phyloP scores from a whole-genome alignment of 257 asterid species.

The Scutellaria baicalensis region DNA sequence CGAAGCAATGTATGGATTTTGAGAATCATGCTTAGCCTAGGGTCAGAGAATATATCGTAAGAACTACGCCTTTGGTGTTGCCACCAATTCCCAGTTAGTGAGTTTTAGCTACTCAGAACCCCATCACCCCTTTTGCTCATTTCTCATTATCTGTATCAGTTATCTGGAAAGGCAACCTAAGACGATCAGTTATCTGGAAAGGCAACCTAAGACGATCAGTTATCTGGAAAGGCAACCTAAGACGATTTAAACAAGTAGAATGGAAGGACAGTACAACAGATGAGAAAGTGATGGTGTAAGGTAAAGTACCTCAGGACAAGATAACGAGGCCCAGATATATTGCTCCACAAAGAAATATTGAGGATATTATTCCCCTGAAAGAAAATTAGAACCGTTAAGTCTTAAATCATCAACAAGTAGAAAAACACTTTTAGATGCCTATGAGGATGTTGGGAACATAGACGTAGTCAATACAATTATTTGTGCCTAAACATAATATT shows the following conservation, averaged over 20 bases:
- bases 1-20: background rate
- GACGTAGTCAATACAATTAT: background rate
- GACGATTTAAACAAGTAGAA: background rate
- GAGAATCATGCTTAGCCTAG: no score
- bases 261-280: no score
- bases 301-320: slow-evolving; percentile 65
- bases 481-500: background rate
- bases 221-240: background rate
- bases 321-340: slow-evolving; percentile 90
- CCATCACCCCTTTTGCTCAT: no score
- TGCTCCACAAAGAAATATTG: slow-evolving; percentile 66
- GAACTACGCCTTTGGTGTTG: background rate
- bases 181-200: no score
- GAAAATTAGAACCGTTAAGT: background rate
- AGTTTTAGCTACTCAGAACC: background rate
- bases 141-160: background rate
- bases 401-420: background rate
- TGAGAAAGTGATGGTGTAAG: background rate
- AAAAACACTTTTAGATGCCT: background rate
- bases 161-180: background rate
- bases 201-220: no score
- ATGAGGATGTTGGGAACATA: background rate
- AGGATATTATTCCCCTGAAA: slow-evolving; percentile 91
- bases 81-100: background rate
- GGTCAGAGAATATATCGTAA: background rate